Percentiles rank a stretch among this genome's conserved stretches.
phyloP scores from a whole-genome alignment of 306 rosid genomes.

The Trichosanthes cucumerina region DNA sequence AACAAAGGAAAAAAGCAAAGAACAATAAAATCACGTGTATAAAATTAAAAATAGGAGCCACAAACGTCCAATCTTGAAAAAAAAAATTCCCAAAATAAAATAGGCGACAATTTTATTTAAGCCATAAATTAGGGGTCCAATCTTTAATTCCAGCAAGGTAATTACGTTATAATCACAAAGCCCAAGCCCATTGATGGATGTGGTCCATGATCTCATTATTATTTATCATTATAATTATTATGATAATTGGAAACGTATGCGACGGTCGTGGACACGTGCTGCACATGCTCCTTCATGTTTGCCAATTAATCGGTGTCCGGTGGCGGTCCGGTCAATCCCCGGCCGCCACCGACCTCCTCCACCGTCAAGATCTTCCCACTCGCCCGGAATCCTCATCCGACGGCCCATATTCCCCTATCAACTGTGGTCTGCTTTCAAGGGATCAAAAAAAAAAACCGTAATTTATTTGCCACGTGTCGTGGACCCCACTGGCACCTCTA shows the following conservation, averaged over 20 bases:
- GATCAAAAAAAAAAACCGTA: neutral
- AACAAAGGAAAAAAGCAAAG: no score
- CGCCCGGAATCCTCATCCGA: neutral
- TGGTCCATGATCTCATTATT: slow-evolving; percentile 11
- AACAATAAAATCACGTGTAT: neutral
- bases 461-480: neutral
- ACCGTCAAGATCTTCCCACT: neutral
- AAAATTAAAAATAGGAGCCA: neutral
- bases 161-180: neutral
- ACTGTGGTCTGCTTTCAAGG: neutral
- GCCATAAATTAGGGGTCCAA: neutral
- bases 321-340: neutral
- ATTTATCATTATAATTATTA: neutral
- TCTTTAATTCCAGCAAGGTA: neutral
- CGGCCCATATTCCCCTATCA: neutral
- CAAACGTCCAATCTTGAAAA: neutral
- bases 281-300: slow-evolving; percentile 21
- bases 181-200: neutral
- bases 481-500: slow-evolving; percentile 5
- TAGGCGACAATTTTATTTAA: neutral
- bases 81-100: neutral
- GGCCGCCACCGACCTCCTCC: neutral
- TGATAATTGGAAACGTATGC: slow-evolving; percentile 4
- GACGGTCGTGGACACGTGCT: slow-evolving; percentile 18
- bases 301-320: neutral